Evolutionary conservation across 768 basidiomycete species (phyloP), one percentile per base, ranked within the genome.

Genomic region (Termitomyces sp.): DNA sequence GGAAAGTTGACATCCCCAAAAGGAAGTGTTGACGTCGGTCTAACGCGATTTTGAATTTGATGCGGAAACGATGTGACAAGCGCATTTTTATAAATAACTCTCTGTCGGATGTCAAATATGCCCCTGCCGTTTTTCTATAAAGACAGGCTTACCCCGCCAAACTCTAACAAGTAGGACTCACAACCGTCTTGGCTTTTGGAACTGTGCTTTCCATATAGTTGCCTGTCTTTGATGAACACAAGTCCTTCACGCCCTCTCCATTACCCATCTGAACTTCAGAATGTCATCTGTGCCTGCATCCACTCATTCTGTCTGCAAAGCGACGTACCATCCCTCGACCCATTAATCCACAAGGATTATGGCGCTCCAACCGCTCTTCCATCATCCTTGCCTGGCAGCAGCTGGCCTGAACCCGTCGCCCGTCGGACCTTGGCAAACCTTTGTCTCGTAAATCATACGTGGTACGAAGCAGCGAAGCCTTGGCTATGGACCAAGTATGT

Each of bases 391-490:
- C 92, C 91, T 0, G 78, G 87, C 1, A 74, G 82, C 16, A 81
- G 83, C 67, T 91, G 86, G 85, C 74, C 88, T 0, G 91, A 93
- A 61, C 76, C 82, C 5, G 65, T 84, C 32, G 78, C 84, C 26
- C 83, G 91, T 13, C 77, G 72, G 57, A 86, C 92, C 0, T 78
- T 95, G 22, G 78, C 83, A 5, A 85, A 72, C 63, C 85, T 93
- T 44, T 91, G 88, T 65, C 81, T 90, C 60, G 90, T 92, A 43
- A 90, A 85, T 66, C 88, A 78, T 65, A 79, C 84, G 3, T 93
- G 89, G 88, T 84, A 85, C 67, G 82, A 84, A 30, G 92, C 90
- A 1, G 89, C 92, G n/a, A 88, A 87, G 64, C 91, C 91, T 0
- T 94, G 88, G 89, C 75, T 95, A 5, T 95, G 92, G 91, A 83